A percentile compares a stretch with the other conserved stretches of the same genome.
These are phyloP conservation scores for Tylopilus felleus DNA, from an alignment of 768 basidiomycete species.

Conservation along the genomic window DNA sequence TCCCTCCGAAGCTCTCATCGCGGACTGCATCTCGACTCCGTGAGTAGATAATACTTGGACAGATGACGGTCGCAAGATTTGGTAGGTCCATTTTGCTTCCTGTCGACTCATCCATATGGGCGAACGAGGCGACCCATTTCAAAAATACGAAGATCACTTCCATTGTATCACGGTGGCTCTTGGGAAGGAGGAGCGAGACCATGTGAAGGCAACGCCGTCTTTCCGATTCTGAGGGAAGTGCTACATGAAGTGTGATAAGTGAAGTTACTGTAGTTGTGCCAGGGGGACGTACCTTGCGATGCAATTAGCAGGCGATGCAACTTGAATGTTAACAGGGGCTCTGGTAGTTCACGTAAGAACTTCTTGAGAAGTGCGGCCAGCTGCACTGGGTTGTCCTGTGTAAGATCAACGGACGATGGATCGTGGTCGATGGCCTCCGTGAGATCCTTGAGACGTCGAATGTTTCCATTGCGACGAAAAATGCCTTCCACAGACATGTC, in stretches of 20 bases:
- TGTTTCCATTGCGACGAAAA: constrained; percentile 98
- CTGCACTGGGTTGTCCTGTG: constrained; percentile 95
- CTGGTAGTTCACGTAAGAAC: constrained; percentile 93
- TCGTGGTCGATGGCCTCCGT: constrained; percentile 95
- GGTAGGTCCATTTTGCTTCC: constrained; percentile 97
- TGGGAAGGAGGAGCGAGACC: constrained; percentile 82
- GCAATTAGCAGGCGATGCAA: constrained; percentile 85
- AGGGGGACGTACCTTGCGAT: constrained; percentile 68
- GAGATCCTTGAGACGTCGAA: constrained; percentile 85
- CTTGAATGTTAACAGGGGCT: constrained; percentile 94
- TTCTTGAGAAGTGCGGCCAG: constrained; percentile 95
- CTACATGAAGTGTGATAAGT: constrained; percentile 32
- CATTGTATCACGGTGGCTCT: constrained; percentile 93
- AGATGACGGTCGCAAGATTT: constrained; percentile 95
- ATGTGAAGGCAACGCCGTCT: constrained; percentile 83
- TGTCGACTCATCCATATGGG: constrained; percentile 95
- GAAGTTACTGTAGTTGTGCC: not conserved
- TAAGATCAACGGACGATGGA: constrained; percentile 84
- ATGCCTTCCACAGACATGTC: constrained; percentile 99
- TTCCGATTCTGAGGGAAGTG: constrained; percentile 73
- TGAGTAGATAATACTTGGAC: constrained; percentile 96
- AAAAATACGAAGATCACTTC: constrained; percentile 98
- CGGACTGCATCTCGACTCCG: constrained; percentile 79
- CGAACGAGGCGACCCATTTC: constrained; percentile 99
- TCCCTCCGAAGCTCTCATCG: constrained; percentile 90